Conservation (phyloP, 805 yeast genomes). For the Wickerhamiella lipophila region DNA sequence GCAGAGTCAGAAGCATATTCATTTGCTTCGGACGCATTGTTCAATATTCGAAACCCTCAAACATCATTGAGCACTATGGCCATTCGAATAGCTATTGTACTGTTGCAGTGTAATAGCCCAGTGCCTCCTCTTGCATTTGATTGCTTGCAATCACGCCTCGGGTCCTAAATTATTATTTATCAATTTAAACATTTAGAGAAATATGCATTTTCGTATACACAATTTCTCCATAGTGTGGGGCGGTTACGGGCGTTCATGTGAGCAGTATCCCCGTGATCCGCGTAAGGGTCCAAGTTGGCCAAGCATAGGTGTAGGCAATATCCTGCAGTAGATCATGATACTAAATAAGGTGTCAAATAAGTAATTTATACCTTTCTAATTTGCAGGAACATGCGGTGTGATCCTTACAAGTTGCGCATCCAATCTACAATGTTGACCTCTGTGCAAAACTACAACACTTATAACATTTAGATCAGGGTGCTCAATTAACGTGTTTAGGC, state of each 20-base stretch:
- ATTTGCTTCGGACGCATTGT: background rate
- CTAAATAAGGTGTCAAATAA: too few relatives aligned
- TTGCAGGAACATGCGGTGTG: too few relatives aligned
- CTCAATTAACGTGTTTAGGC: too few relatives aligned
- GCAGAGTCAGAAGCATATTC: constrained; percentile 1
- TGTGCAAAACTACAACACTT: too few relatives aligned
- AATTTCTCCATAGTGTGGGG: background rate
- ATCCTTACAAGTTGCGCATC: too few relatives aligned
- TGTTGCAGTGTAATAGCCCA: constrained; percentile 1
- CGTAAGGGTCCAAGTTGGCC: too few relatives aligned
- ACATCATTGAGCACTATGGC: constrained; percentile 9
- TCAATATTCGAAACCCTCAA: constrained; percentile 4
- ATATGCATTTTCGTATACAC: background rate
- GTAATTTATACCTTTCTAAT: too few relatives aligned
- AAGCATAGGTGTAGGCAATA: too few relatives aligned
- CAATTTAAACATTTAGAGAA: background rate
- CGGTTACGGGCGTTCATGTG: background rate
- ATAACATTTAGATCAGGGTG: too few relatives aligned
- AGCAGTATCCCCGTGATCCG: too few relatives aligned
- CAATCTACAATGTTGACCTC: too few relatives aligned
- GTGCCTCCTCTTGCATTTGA: constrained; percentile 7
- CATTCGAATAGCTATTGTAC: background rate
- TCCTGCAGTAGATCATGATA: too few relatives aligned
- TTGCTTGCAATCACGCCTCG: background rate
- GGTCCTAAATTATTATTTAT: background rate